Conservation (phyloP, 2,329 filamentous ascomycete genomes). For the Colletotrichum sp. region DNA sequence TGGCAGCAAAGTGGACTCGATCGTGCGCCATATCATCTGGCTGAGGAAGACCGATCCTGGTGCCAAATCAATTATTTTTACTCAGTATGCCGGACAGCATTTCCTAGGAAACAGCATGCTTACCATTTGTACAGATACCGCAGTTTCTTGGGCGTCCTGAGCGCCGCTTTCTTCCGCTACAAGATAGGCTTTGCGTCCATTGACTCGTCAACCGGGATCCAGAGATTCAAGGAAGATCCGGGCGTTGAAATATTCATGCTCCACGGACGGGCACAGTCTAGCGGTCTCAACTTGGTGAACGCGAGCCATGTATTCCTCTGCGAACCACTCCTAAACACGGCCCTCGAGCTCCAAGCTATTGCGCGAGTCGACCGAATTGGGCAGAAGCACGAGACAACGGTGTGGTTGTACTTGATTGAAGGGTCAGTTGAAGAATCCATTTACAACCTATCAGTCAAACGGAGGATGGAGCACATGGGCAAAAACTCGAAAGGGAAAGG, state of each 20-base stretch:
- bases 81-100: conserved; percentile 57
- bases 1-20: conserved; percentile 88
- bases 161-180: conserved; percentile 71
- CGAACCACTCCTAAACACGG: conserved; percentile 91
- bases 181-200: conserved; percentile 78
- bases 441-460: conserved; percentile 81
- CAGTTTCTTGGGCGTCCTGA: conserved; percentile 79
- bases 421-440: conserved; percentile 93
- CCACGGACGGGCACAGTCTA: conserved; percentile 86
- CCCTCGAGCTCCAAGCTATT: conserved; percentile 92
- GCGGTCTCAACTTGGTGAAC: conserved; percentile 89
- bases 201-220: conserved; percentile 70
- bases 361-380: conserved; percentile 95
- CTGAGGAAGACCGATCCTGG: conserved; percentile 83
- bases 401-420: conserved; percentile 94
- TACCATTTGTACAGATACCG: conserved; percentile 54
- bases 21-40: conserved; percentile 84
- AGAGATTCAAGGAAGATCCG: conserved; percentile 78
- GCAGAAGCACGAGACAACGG: conserved; percentile 84
- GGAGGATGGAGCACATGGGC: conserved; percentile 79
- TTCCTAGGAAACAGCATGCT: background rate
- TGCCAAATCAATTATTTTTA: conserved; percentile 93
- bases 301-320: conserved; percentile 94
- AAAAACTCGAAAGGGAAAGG: conserved; percentile 44
- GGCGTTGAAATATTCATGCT: conserved; percentile 82